A percentile compares a stretch with the other conserved stretches of the same genome.
Evolutionary conservation across 1,284 basidiomycete species (phyloP).

Genomic region (Irpex lacteus): DNA sequence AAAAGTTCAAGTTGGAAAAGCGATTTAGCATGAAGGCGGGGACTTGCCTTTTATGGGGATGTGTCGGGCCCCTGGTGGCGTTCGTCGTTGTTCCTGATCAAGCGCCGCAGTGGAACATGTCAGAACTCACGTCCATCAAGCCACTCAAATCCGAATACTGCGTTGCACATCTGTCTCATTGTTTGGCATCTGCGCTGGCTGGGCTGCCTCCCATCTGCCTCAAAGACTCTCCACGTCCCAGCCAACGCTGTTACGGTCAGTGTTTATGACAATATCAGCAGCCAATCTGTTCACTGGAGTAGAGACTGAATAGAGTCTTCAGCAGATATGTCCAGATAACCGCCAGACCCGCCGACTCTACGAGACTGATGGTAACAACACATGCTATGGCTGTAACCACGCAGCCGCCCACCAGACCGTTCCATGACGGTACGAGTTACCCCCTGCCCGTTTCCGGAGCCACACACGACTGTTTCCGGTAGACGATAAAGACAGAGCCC

Average conservation of each 20-base stretch:
- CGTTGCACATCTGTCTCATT: too few relatives aligned
- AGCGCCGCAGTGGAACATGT: background rate
- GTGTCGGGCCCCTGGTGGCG: background rate
- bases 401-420: slow-evolving; percentile 1
- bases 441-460: background rate
- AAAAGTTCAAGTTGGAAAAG: background rate
- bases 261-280: background rate
- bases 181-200: background rate
- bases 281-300: background rate
- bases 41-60: background rate
- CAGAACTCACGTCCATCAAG: background rate
- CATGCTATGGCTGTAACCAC: background rate
- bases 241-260: background rate
- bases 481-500: background rate
- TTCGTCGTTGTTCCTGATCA: background rate
- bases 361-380: background rate
- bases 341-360: background rate
- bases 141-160: background rate
- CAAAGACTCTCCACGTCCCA: background rate
- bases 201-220: background rate
- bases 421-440: background rate
- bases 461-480: background rate
- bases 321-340: background rate
- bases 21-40: background rate
- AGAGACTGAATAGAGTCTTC: background rate